Conservation (phyloP, 2,329 filamentous ascomycete species). For the Huntiella omanensis region DNA sequence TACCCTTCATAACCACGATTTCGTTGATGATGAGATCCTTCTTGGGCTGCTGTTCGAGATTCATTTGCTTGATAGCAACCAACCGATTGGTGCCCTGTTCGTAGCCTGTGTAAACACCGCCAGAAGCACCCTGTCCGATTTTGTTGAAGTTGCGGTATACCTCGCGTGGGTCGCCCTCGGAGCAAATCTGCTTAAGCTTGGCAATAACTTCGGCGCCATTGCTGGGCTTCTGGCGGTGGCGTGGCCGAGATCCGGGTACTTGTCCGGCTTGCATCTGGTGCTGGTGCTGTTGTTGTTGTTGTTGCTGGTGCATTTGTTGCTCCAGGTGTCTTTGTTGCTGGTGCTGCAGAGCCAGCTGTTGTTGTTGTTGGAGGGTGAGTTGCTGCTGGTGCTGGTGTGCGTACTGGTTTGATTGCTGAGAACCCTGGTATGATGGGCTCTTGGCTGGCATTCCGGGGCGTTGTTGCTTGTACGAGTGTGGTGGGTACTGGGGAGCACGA, state of each 20-base stretch:
- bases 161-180: slow-evolving; percentile 69
- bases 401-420: slow-evolving; percentile 12
- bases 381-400: slow-evolving; percentile 8
- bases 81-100: slow-evolving; percentile 68
- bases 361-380: slow-evolving; percentile 5
- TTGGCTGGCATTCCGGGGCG: slow-evolving; percentile 1
- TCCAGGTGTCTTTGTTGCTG: slow-evolving; percentile 2
- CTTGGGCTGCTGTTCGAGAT: slow-evolving; percentile 93
- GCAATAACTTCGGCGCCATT: slow-evolving; percentile 65
- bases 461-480: slow-evolving; percentile 4
- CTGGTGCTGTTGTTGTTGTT: slow-evolving; percentile 19
- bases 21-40: slow-evolving; percentile 99
- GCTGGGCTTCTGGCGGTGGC: slow-evolving; percentile 63
- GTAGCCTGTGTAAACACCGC: slow-evolving; percentile 84
- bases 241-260: slow-evolving; percentile 42
- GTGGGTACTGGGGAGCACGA: slow-evolving; percentile 15
- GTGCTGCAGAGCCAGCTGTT: slow-evolving; percentile 13
- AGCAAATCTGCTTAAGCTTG: slow-evolving; percentile 76
- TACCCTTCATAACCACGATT: slow-evolving; percentile 98
- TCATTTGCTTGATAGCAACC: slow-evolving; percentile 99
- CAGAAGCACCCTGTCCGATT: slow-evolving; percentile 93
- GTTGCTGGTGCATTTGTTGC: slow-evolving; percentile 21
- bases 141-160: slow-evolving; percentile 79
- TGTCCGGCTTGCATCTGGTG: slow-evolving; percentile 17
- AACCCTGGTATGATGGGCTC: slow-evolving; percentile 6